Conservation (phyloP, 2,329 filamentous ascomycete genomes). For the Sporothrix mexicana region DNA sequence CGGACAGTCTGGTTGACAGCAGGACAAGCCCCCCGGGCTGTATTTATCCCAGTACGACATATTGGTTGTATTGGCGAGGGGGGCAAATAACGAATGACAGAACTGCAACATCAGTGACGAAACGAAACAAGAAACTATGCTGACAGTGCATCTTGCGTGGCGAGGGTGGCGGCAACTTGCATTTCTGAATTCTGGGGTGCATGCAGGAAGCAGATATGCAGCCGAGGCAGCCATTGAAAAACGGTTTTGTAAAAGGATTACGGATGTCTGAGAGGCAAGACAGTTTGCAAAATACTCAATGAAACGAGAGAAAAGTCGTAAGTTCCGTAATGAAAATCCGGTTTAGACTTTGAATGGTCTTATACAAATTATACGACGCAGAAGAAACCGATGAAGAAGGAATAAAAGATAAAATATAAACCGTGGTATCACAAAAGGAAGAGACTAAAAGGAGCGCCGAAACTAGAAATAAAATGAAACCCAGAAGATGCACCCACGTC, state of each 20-base stretch:
- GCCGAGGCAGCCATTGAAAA: background rate
- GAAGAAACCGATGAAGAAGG: background rate
- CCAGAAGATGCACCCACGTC: background rate
- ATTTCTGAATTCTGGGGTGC: constrained; percentile 10
- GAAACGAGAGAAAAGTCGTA: background rate
- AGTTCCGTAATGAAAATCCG: background rate
- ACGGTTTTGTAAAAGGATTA: too few species aligned
- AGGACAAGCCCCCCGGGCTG: background rate
- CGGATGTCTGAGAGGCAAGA: background rate
- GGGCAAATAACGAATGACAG: background rate
- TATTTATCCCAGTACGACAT: too few species aligned
- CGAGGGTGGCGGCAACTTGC: constrained; percentile 6
- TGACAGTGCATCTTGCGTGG: background rate
- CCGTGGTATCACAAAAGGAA: constrained; percentile 8
- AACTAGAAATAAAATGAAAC: background rate
- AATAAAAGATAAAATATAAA: background rate
- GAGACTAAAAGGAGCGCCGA: background rate
- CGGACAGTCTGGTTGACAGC: background rate
- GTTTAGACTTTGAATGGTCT: background rate
- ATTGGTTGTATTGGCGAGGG: constrained; percentile 10
- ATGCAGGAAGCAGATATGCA: constrained; percentile 5
- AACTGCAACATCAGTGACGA: constrained; percentile 6
- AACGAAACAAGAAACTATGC: background rate
- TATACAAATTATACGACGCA: too few species aligned
- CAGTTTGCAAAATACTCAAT: background rate